A percentile compares a stretch with the other conserved stretches of the same genome.
These are phyloP conservation scores for Malus orientalis DNA, from an alignment of 306 rosid species.

Conservation along the genomic window DNA sequence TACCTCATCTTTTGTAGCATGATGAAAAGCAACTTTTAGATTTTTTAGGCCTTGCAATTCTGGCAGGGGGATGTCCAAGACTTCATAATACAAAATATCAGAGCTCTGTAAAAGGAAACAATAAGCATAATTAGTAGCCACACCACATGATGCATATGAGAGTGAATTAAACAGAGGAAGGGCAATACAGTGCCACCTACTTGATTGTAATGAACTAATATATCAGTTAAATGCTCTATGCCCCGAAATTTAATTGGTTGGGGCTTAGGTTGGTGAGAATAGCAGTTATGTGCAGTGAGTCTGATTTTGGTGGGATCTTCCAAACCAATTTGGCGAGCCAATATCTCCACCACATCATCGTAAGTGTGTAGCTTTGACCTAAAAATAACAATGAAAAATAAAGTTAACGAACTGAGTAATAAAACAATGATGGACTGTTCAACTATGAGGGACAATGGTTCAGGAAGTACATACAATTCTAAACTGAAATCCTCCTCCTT, in stretches of 20 bases:
- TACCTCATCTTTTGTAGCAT: constrained; percentile 76
- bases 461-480: background rate
- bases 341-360: background rate
- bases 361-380: background rate
- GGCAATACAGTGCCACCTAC: too few relatives aligned
- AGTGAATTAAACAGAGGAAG: too few relatives aligned
- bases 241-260: background rate
- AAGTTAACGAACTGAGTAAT: too few relatives aligned
- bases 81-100: constrained; percentile 68
- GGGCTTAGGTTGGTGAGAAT: background rate
- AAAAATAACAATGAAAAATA: too few relatives aligned
- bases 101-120: constrained; percentile 47
- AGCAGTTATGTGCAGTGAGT: background rate
- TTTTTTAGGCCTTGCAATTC: constrained; percentile 64
- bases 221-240: background rate
- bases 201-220: background rate
- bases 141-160: background rate
- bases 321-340: background rate
- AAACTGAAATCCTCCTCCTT: background rate
- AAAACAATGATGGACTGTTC: background rate
- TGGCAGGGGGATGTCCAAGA: constrained; percentile 76
- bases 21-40: constrained; percentile 74
- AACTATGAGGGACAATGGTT: background rate
- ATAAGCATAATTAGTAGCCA: background rate
- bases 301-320: background rate